phyloP scores from a whole-genome alignment of 106 monocot species.

The Gastrodia elata region DNA sequence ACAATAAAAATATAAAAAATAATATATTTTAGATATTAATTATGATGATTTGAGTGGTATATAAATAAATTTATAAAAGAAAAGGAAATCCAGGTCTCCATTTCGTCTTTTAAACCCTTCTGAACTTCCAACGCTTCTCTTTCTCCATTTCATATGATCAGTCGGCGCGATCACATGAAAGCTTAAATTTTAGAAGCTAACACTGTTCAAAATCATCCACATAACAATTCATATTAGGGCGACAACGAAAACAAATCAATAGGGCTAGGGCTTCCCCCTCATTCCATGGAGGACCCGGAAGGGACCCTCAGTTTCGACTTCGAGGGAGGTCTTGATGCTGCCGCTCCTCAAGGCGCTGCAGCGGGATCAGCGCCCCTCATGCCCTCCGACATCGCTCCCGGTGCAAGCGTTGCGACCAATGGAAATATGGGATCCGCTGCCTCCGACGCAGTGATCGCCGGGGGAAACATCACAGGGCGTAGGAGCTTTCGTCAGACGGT shows the following conservation, averaged over 20 bases:
- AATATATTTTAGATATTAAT: no score
- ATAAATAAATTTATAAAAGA: no score
- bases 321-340: conserved; percentile 90
- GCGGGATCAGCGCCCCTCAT: not conserved
- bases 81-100: no score
- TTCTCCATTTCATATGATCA: no score
- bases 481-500: conserved; percentile 93
- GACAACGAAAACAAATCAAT: not conserved
- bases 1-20: no score
- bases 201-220: not conserved
- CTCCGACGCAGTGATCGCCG: not conserved
- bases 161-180: no score
- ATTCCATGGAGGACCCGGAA: conserved; percentile 64
- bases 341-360: conserved; percentile 17
- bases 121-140: no score
- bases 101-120: no score
- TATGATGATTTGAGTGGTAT: no score
- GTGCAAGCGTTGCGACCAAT: not conserved
- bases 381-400: conserved; percentile 7
- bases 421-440: not conserved
- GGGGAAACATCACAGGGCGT: conserved; percentile 23
- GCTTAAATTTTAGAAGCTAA: no score
- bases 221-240: not conserved
- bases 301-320: conserved; percentile 91
- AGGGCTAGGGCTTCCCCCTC: not conserved